Percentiles rank a stretch among this genome's conserved stretches.
These are phyloP conservation scores for Penstemon eatonii DNA, from an alignment of 257 asterid genomes.

Conservation along the genomic window DNA sequence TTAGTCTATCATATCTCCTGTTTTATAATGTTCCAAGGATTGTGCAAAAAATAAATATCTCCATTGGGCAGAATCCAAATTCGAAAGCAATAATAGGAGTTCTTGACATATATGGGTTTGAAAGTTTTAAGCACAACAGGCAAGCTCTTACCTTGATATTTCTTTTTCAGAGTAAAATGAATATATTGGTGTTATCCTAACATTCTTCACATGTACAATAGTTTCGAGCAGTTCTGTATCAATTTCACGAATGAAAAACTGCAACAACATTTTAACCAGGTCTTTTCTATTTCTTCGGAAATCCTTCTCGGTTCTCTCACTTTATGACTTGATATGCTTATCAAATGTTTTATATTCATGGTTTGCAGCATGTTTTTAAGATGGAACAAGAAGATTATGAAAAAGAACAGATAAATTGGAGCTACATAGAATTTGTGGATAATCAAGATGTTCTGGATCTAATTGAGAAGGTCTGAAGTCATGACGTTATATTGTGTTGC, in stretches of 20 bases:
- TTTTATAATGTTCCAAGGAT: slow-evolving; percentile 56
- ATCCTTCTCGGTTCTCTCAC: slow-evolving; percentile 24
- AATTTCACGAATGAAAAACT: slow-evolving; percentile 97
- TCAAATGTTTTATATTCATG: slow-evolving; percentile 30
- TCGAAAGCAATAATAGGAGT: slow-evolving; percentile 93
- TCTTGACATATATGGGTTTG: slow-evolving; percentile 96
- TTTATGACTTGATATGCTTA: slow-evolving; percentile 28
- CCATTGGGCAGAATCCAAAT: slow-evolving; percentile 98
- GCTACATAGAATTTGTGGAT: slow-evolving; percentile 99
- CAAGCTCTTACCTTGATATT: slow-evolving; percentile 29
- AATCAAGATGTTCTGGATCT: slow-evolving; percentile 99
- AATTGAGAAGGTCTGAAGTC: slow-evolving; percentile 80
- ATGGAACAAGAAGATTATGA: slow-evolving; percentile 99
- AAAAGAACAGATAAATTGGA: slow-evolving; percentile 95
- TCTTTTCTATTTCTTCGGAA: slow-evolving; percentile 33
- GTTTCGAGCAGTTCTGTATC: slow-evolving; percentile 99
- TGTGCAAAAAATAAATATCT: slow-evolving; percentile 84
- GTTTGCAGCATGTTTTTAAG: slow-evolving; percentile 93
- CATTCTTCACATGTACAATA: slow-evolving; percentile 37
- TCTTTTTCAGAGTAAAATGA: slow-evolving; percentile 20
- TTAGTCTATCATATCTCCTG: too few relatives aligned
- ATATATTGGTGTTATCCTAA: slow-evolving; percentile 29
- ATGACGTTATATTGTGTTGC: slow-evolving; percentile 16
- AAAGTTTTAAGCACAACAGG: slow-evolving; percentile 87
- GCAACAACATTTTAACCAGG: slow-evolving; percentile 99